Percentiles rank a stretch among this genome's conserved stretches.
These are phyloP conservation scores for Blastomyces parvus DNA, from an alignment of 2,329 filamentous ascomycete species.

Conservation along the genomic window DNA sequence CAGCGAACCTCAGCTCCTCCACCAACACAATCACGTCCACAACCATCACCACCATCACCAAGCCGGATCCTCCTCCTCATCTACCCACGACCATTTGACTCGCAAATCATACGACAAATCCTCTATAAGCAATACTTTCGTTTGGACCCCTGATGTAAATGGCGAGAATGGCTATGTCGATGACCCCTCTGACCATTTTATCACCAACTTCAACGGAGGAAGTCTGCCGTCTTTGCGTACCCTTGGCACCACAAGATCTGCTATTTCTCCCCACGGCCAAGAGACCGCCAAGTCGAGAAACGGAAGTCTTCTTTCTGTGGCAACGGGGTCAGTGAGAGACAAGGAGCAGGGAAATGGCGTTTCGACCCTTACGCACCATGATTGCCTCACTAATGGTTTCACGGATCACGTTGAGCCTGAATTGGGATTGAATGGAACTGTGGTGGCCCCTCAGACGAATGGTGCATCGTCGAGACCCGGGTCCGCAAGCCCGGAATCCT, in stretches of 20 bases:
- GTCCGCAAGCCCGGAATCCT: conserved; percentile 22
- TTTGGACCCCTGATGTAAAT: conserved; percentile 37
- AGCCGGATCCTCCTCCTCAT: conserved; percentile 27
- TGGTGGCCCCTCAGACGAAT: neutral
- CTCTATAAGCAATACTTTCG: conserved; percentile 37
- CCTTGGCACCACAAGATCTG: conserved; percentile 48
- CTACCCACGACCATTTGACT: conserved; percentile 32
- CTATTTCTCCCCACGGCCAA: conserved; percentile 35
- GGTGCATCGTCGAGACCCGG: conserved; percentile 7
- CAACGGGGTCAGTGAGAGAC: conserved; percentile 28
- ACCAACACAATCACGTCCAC: conserved; percentile 22
- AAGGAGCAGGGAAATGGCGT: conserved; percentile 19
- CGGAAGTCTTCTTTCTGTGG: conserved; percentile 42
- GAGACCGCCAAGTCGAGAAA: conserved; percentile 34
- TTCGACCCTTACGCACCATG: neutral
- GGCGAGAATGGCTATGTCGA: conserved; percentile 35
- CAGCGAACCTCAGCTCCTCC: conserved; percentile 27
- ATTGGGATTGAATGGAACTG: neutral
- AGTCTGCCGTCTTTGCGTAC: conserved; percentile 45
- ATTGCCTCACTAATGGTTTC: neutral
- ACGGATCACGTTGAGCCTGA: neutral
- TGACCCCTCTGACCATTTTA: conserved; percentile 31
- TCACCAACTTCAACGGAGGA: conserved; percentile 38
- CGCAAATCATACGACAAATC: conserved; percentile 38
- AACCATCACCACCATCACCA: conserved; percentile 21